Percentiles rank a stretch among this genome's conserved stretches.
These are phyloP conservation scores for Penicillium tannophilum DNA, from an alignment of 495 filamentous ascomycete species.

Conservation along the genomic window DNA sequence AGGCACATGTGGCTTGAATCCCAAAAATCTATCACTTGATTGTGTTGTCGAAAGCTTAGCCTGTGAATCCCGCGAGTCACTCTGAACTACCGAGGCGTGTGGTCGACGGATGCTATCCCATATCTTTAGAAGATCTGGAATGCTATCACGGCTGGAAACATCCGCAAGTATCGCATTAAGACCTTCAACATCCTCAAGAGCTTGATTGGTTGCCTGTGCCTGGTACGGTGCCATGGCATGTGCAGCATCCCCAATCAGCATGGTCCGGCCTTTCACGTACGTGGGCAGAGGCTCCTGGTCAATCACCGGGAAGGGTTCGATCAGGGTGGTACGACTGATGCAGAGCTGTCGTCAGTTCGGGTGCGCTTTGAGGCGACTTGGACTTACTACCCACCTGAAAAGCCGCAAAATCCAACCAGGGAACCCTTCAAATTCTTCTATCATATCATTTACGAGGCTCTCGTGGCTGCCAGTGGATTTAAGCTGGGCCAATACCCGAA, in stretches of 20 bases:
- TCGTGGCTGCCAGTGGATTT: conserved; percentile 5
- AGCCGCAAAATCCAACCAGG: conserved; percentile 1
- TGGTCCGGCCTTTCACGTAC: not conserved
- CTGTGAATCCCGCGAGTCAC: conserved; percentile 1
- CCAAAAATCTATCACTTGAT: not conserved
- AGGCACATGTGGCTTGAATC: not conserved
- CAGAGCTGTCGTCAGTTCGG: not conserved
- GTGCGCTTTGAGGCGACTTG: not conserved
- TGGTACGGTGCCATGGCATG: conserved; percentile 11
- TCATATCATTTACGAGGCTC: conserved; percentile 3
- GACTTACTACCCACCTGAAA: not conserved
- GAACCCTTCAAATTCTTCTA: conserved; percentile 3
- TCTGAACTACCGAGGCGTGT: conserved; percentile 1
- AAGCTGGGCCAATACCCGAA: conserved; percentile 1
- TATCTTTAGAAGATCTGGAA: not conserved
- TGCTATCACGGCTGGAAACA: not conserved
- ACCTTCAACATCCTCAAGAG: conserved; percentile 10
- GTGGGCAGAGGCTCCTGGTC: conserved; percentile 1
- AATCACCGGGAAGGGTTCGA: not conserved
- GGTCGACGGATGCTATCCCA: conserved; percentile 4
- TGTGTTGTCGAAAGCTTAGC: not conserved
- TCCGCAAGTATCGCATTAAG: not conserved
- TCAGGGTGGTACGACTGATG: not conserved
- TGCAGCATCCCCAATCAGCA: conserved; percentile 12
- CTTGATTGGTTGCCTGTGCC: conserved; percentile 12